A percentile compares a stretch with the other conserved stretches of the same genome.
Evolutionary conservation across 495 filamentous ascomycete genomes (phyloP).

Genomic region (Tuber borchii): DNA sequence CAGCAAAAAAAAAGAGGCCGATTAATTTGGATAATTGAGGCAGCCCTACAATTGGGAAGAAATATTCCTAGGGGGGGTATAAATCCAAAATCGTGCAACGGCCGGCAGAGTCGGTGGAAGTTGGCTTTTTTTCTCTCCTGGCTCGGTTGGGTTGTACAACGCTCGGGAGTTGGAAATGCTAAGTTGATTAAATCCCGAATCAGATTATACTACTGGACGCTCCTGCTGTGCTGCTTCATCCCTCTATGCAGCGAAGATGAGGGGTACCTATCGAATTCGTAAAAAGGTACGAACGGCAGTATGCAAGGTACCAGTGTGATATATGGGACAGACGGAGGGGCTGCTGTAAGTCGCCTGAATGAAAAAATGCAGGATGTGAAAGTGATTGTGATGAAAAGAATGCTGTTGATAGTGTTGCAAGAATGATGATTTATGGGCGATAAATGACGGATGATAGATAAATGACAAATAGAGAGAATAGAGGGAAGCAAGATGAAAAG

Average conservation of each 20-base stretch:
- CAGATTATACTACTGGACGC: neutral
- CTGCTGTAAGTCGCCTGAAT: neutral
- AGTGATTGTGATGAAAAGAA: neutral
- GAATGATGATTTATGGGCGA: neutral
- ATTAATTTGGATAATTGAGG: slow-evolving; percentile 37
- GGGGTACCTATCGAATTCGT: slow-evolving; percentile 14
- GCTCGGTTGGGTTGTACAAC: slow-evolving; percentile 23
- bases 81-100: slow-evolving; percentile 21
- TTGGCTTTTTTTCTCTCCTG: neutral
- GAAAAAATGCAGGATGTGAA: neutral
- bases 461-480: slow-evolving; percentile 15
- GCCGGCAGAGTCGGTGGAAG: slow-evolving; percentile 24
- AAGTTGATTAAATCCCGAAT: slow-evolving; percentile 30
- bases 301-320: slow-evolving; percentile 2
- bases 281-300: slow-evolving; percentile 2
- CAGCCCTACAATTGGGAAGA: slow-evolving; percentile 28
- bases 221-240: slow-evolving; percentile 16
- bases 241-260: slow-evolving; percentile 30
- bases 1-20: slow-evolving; percentile 11
- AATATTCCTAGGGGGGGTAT: slow-evolving; percentile 32
- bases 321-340: neutral
- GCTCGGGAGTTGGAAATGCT: slow-evolving; percentile 32
- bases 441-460: neutral
- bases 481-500: slow-evolving; percentile 4
- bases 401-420: neutral